Conservation (phyloP, 2,329 filamentous ascomycete genomes). For the Clarireedia hainanense region DNA sequence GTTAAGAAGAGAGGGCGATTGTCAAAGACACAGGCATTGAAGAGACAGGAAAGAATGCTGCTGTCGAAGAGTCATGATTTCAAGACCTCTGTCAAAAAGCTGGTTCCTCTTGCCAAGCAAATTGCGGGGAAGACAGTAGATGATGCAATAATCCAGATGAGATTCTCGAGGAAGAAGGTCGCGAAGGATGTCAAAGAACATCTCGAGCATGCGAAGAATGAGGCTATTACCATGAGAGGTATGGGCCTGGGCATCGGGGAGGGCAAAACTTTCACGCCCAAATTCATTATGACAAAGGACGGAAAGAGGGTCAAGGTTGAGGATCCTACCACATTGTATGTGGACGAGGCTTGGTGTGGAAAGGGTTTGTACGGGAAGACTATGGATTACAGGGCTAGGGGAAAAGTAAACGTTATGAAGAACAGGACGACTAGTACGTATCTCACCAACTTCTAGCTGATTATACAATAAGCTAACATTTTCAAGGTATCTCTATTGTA, state of each 20-base stretch:
- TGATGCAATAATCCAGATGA: slow-evolving; percentile 90
- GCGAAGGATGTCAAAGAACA: slow-evolving; percentile 73
- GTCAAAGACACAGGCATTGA: slow-evolving; percentile 57
- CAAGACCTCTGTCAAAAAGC: slow-evolving; percentile 86
- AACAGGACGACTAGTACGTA: slow-evolving; percentile 69
- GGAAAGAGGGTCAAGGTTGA: slow-evolving; percentile 63
- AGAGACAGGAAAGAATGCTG: slow-evolving; percentile 52
- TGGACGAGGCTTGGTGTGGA: slow-evolving; percentile 89
- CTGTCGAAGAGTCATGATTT: slow-evolving; percentile 59
- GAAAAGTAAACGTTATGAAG: slow-evolving; percentile 57
- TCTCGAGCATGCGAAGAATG: slow-evolving; percentile 71
- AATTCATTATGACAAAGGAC: slow-evolving; percentile 64
- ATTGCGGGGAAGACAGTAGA: slow-evolving; percentile 90
- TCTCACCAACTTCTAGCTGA: neutral
- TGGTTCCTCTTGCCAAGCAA: slow-evolving; percentile 77
- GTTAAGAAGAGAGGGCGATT: slow-evolving; percentile 61
- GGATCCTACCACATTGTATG: slow-evolving; percentile 77
- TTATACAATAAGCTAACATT: slow-evolving; percentile 7
- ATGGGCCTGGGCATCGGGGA: slow-evolving; percentile 64
- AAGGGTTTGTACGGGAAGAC: slow-evolving; percentile 55
- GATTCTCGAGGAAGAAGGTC: slow-evolving; percentile 89
- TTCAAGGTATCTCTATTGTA: slow-evolving; percentile 64
- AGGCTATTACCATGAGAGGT: slow-evolving; percentile 69
- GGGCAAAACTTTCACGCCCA: slow-evolving; percentile 31
- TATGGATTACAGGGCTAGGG: slow-evolving; percentile 68